A percentile compares a stretch with the other conserved stretches of the same genome.
Conservation (phyloP, 495 filamentous ascomycete genomes). For the Neurospora sp. region DNA sequence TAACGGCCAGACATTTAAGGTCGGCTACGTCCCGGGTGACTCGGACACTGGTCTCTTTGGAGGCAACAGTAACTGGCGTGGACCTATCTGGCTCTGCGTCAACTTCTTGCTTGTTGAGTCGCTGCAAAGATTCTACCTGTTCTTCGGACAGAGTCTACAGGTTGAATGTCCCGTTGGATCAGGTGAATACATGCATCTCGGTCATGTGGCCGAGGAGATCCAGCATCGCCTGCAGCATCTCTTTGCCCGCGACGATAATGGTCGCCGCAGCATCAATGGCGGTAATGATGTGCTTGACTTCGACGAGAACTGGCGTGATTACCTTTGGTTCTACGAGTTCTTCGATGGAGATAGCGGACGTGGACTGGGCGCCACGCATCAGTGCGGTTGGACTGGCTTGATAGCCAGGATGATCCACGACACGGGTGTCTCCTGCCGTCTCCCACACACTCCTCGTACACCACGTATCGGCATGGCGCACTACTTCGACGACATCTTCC, state of each 20-base stretch:
- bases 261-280: conserved; percentile 75
- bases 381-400: conserved; percentile 95
- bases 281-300: conserved; percentile 77
- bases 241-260: conserved; percentile 73
- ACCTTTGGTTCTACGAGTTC: conserved; percentile 94
- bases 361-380: conserved; percentile 85
- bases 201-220: conserved; percentile 91
- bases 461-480: conserved; percentile 73
- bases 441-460: conserved; percentile 86
- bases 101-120: conserved; percentile 94
- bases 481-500: conserved; percentile 92
- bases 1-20: conserved; percentile 80
- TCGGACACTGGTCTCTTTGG: conserved; percentile 91
- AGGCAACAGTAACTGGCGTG: conserved; percentile 95
- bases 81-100: conserved; percentile 89
- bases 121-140: conserved; percentile 85
- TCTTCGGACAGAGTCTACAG: conserved; percentile 79
- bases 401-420: conserved; percentile 97
- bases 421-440: conserved; percentile 82
- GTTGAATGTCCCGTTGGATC: conserved; percentile 92
- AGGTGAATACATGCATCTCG: conserved; percentile 90
- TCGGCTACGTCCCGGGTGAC: conserved; percentile 85
- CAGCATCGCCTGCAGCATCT: conserved; percentile 92
- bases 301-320: conserved; percentile 84
- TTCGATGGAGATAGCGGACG: conserved; percentile 89